A percentile compares a stretch with the other conserved stretches of the same genome.
Evolutionary conservation across 768 basidiomycete genomes (phyloP).

Genomic region (Cytidiella melzeri): DNA sequence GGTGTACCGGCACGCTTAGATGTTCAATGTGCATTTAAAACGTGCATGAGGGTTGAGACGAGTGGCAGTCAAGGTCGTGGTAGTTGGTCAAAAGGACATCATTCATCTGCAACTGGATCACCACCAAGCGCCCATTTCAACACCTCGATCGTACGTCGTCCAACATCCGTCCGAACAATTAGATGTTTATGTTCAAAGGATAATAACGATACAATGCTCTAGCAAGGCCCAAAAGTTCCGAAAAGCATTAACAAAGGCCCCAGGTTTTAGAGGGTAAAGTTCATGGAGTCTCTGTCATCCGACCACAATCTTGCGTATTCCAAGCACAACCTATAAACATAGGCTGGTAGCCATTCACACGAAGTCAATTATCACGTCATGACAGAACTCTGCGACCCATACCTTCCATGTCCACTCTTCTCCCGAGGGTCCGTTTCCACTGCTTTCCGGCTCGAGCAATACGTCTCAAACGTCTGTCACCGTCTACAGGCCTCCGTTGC

Average conservation of each 20-base stretch:
- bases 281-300: conserved; percentile 78
- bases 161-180: background rate
- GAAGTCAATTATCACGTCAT: conserved; percentile 10
- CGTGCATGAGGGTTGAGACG: background rate
- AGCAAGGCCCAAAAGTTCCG: conserved; percentile 4
- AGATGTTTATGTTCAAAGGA: background rate
- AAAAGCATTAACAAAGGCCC: background rate
- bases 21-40: background rate
- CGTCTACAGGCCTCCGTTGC: conserved; percentile 40
- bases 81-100: background rate
- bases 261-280: conserved; percentile 22
- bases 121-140: no score
- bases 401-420: conserved; percentile 93
- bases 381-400: conserved; percentile 20
- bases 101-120: background rate
- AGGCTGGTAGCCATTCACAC: conserved; percentile 42
- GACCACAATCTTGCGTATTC: conserved; percentile 85
- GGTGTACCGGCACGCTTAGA: background rate
- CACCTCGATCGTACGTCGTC: background rate
- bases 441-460: conserved; percentile 91
- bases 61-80: background rate
- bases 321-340: conserved; percentile 80
- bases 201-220: conserved; percentile 10
- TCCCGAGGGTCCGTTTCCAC: conserved; percentile 82
- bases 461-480: conserved; percentile 65